Percentiles rank a stretch among this genome's conserved stretches.
Conservation (phyloP, 345 rosid genomes). For the Aethionema arabicum region DNA sequence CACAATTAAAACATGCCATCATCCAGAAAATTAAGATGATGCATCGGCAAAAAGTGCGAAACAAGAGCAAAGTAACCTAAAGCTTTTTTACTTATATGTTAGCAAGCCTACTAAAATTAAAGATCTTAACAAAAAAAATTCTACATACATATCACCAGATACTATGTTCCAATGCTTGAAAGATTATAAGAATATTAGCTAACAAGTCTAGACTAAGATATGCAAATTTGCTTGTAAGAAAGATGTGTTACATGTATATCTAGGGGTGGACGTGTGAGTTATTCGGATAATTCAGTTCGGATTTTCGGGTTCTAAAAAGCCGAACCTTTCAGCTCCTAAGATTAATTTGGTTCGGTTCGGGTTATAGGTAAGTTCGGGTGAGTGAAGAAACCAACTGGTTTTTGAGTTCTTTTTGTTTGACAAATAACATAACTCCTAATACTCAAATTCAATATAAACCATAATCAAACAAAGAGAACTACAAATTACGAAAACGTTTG, state of each 20-base stretch:
- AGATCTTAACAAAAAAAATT: background rate
- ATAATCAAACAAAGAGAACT: too few relatives aligned
- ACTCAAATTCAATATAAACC: too few relatives aligned
- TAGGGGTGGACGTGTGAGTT: too few relatives aligned
- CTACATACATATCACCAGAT: constrained; percentile 3
- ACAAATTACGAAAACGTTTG: too few relatives aligned
- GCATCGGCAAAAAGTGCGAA: background rate
- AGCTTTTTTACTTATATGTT: background rate
- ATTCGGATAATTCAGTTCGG: too few relatives aligned
- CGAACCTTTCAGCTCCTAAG: too few relatives aligned
- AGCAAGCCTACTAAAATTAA: background rate
- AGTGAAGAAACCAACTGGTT: too few relatives aligned
- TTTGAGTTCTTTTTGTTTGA: too few relatives aligned
- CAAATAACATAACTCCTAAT: too few relatives aligned
- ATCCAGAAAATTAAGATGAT: background rate
- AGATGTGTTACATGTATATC: background rate
- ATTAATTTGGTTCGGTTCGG: too few relatives aligned
- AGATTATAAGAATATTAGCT: background rate
- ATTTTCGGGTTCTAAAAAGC: too few relatives aligned
- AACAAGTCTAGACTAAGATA: constrained; percentile 11
- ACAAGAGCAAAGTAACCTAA: background rate
- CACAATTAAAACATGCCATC: constrained; percentile 20
- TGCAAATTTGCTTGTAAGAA: background rate
- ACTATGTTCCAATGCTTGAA: background rate
- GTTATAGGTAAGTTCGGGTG: too few relatives aligned